Evolutionary conservation across 192 early-diverging fungal genomes (phyloP).

Genomic region (Gryganskiella cystojenkinii): DNA sequence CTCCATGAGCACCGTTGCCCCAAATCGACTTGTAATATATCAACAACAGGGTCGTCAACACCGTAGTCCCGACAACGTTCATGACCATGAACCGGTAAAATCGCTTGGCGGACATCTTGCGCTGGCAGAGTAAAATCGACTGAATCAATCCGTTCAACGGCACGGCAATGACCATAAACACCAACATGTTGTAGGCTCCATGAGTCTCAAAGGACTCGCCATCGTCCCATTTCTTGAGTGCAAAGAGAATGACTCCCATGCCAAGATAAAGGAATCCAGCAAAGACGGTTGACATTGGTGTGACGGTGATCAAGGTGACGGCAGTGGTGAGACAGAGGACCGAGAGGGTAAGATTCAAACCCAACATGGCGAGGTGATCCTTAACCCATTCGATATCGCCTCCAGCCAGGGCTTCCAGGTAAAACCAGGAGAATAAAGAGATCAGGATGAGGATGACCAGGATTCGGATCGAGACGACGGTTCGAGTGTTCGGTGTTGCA

Average conservation of each 20-base stretch:
- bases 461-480: conserved; percentile 27
- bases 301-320: conserved; percentile 53
- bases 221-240: conserved; percentile 64
- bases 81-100: conserved; percentile 52
- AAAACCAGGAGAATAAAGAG: conserved; percentile 47
- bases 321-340: conserved; percentile 55
- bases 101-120: conserved; percentile 17
- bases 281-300: conserved; percentile 50
- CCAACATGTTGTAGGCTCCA: conserved; percentile 67
- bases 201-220: conserved; percentile 67
- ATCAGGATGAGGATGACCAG: conserved; percentile 37
- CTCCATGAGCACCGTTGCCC: conserved; percentile 48
- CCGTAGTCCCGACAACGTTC: conserved; percentile 13
- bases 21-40: conserved; percentile 56
- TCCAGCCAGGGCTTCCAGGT: conserved; percentile 49
- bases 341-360: conserved; percentile 55
- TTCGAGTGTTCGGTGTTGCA: background rate
- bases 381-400: conserved; percentile 62
- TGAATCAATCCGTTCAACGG: conserved; percentile 61
- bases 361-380: conserved; percentile 58
- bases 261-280: conserved; percentile 18
- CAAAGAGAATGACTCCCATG: conserved; percentile 16
- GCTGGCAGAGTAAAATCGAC: conserved; percentile 29
- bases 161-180: conserved; percentile 61
- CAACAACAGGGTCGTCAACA: conserved; percentile 34